These are phyloP conservation scores for Ascochyta viciae-villosae DNA, from an alignment of 2,329 filamentous ascomycete genomes.

Conservation along the genomic window DNA sequence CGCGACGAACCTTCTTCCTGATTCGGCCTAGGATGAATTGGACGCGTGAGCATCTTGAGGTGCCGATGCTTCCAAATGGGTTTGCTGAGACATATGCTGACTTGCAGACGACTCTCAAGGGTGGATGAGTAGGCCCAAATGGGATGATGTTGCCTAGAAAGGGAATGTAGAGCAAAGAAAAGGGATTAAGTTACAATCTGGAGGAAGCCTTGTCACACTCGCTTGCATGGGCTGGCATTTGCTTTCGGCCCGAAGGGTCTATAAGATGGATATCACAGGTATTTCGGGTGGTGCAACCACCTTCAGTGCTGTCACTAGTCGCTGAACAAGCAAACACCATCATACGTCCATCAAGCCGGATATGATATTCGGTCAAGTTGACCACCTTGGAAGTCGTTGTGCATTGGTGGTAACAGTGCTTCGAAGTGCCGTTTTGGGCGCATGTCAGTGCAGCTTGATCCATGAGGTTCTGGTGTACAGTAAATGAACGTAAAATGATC, in stretches of 20 bases:
- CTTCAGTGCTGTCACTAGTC: neutral
- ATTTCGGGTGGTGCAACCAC: constrained; percentile 7
- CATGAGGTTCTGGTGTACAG: no score
- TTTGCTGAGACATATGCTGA: neutral
- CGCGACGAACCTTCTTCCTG: neutral
- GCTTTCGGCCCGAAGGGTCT: neutral
- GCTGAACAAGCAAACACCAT: neutral
- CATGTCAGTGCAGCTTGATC: no score
- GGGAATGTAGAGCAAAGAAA: neutral
- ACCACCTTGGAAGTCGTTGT: no score
- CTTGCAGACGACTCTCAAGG: neutral
- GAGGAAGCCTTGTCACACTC: neutral
- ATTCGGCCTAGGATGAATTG: neutral
- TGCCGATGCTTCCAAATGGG: neutral
- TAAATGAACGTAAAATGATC: no score
- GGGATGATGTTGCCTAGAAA: neutral
- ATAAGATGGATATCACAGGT: neutral
- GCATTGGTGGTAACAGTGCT: no score
- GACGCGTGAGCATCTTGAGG: neutral
- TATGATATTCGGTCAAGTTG: no score
- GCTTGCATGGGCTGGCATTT: neutral
- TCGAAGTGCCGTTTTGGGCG: no score
- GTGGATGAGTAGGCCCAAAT: neutral
- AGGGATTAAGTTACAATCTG: neutral
- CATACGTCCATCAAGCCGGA: neutral